Conservation (phyloP, 75 land plant species). For the Pinus albicaulis region DNA sequence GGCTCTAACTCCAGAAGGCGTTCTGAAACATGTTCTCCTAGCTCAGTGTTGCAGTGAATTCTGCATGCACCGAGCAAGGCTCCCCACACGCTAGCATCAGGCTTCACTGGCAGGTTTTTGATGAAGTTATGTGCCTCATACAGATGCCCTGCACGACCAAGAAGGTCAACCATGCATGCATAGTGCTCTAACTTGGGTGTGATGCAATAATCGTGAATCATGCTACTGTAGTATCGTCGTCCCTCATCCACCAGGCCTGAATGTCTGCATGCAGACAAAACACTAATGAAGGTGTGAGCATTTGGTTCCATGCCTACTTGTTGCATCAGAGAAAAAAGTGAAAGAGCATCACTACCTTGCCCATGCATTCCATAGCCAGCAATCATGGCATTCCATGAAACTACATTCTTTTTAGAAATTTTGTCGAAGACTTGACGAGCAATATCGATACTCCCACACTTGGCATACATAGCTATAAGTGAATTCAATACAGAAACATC, state of each 20-base stretch:
- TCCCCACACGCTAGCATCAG: too few relatives aligned
- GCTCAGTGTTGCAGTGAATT: conserved; percentile 42
- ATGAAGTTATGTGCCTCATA: conserved; percentile 55
- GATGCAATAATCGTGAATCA: conserved; percentile 43
- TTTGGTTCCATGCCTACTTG: too few relatives aligned
- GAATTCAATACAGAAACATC: conserved; percentile 29
- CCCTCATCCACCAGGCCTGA: conserved; percentile 50
- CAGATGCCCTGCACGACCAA: conserved; percentile 56
- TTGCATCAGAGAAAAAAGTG: too few relatives aligned
- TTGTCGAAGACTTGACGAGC: background rate
- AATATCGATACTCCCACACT: conserved; percentile 26
- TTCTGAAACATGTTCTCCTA: conserved; percentile 63
- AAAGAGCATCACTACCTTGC: too few relatives aligned
- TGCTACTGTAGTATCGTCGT: conserved; percentile 39
- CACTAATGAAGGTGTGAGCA: conserved; percentile 41
- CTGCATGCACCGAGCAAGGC: conserved; percentile 33
- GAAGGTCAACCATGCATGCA: conserved; percentile 62
- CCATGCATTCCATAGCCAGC: conserved; percentile 27
- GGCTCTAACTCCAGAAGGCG: conserved; percentile 55
- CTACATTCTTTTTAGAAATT: conserved; percentile 14
- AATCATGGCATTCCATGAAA: conserved; percentile 73
- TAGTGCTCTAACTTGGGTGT: conserved; percentile 13
- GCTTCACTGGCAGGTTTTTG: conserved; percentile 44
- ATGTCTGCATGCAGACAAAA: conserved; percentile 55
- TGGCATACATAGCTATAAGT: conserved; percentile 17